Conservation (phyloP, 1,139 yeast genomes). For the Nakaseomyces bracarensis region DNA sequence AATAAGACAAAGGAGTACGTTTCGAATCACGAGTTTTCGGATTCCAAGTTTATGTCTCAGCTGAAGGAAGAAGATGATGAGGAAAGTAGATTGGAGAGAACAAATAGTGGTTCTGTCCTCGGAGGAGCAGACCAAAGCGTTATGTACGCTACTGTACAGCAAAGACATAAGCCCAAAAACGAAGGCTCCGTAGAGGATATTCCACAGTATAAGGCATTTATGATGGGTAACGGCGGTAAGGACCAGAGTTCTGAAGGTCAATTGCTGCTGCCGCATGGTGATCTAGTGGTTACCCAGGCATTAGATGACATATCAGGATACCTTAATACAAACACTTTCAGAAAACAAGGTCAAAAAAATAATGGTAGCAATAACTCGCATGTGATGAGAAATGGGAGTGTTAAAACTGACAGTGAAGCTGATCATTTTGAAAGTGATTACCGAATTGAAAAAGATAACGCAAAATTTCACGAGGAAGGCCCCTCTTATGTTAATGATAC, state of each 20-base stretch:
- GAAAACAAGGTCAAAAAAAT: constrained; percentile 13
- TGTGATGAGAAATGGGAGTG: neutral
- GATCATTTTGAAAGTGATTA: constrained; percentile 7
- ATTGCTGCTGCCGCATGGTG: constrained; percentile 13
- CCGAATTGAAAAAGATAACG: neutral
- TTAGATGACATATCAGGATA: constrained; percentile 25
- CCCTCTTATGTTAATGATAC: constrained; percentile 14
- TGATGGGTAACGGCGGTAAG: neutral
- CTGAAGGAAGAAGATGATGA: constrained; percentile 1
- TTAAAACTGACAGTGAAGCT: too few relatives aligned
- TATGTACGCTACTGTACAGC: constrained; percentile 5
- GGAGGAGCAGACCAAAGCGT: neutral
- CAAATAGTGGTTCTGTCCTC: neutral
- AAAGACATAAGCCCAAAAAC: neutral
- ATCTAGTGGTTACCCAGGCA: constrained; percentile 23
- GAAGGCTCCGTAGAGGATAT: neutral
- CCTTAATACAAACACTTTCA: constrained; percentile 24
- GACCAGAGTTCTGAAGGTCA: neutral
- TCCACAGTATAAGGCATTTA: neutral
- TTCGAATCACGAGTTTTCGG: constrained; percentile 3
- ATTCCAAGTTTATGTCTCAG: constrained; percentile 6
- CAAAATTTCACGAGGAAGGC: neutral
- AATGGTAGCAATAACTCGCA: neutral
- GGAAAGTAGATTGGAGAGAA: neutral
- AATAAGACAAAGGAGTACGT: constrained; percentile 2